These are phyloP conservation scores for Sicyos edulis DNA, from an alignment of 306 rosid genomes.

Conservation along the genomic window DNA sequence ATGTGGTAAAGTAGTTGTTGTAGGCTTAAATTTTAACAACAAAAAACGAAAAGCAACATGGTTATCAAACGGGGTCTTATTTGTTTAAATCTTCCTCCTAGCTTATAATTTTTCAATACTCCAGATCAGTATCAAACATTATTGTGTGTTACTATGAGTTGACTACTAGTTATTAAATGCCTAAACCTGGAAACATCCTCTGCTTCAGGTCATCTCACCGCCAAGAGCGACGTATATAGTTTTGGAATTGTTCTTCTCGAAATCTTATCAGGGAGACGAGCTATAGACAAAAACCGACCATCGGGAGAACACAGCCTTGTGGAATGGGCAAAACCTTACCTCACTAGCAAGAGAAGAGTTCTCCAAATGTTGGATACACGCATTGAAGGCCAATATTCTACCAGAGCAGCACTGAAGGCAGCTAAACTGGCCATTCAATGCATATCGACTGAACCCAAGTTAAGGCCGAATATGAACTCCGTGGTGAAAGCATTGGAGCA, in stretches of 20 bases:
- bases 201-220: constrained; percentile 73
- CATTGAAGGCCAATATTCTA: constrained; percentile 62
- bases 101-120: not conserved
- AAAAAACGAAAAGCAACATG: too few species aligned
- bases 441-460: constrained; percentile 57
- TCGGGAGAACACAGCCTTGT: constrained; percentile 65
- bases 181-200: not conserved
- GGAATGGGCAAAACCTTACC: constrained; percentile 91
- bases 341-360: constrained; percentile 64
- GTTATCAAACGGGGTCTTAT: too few species aligned
- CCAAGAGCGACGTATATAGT: constrained; percentile 85
- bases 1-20: too few species aligned
- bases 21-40: too few species aligned
- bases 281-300: constrained; percentile 80
- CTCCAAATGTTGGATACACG: constrained; percentile 75
- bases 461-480: constrained; percentile 71
- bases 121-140: not conserved
- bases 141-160: not conserved
- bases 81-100: not conserved
- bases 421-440: constrained; percentile 65
- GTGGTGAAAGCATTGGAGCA: constrained; percentile 64
- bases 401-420: constrained; percentile 52
- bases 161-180: not conserved
- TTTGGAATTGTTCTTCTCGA: constrained; percentile 93
- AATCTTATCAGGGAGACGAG: constrained; percentile 71